Evolutionary conservation across 352 stramenopile genomes (phyloP).

Genomic region (Globisporangium polare): DNA sequence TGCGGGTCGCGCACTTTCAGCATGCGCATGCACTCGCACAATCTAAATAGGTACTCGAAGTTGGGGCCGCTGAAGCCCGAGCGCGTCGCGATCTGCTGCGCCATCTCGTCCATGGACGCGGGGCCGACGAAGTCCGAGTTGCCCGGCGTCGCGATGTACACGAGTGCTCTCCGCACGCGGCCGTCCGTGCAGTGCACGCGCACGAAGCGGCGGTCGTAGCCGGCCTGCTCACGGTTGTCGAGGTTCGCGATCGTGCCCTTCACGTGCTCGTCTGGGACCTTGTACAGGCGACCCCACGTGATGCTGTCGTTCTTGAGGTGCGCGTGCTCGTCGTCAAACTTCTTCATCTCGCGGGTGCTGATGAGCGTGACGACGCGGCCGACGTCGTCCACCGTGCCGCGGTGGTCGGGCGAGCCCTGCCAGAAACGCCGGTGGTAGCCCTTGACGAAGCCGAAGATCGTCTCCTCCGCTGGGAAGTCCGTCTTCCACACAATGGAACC

Average conservation of each 20-base stretch:
- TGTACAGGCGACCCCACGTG: slow-evolving; percentile 88
- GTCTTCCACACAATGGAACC: slow-evolving; percentile 22
- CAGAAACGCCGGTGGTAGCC: slow-evolving; percentile 88
- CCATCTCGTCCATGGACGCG: slow-evolving; percentile 66
- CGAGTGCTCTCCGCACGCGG: slow-evolving; percentile 55
- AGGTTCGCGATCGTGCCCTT: slow-evolving; percentile 69
- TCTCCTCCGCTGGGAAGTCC: slow-evolving; percentile 28
- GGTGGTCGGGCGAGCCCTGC: slow-evolving; percentile 87
- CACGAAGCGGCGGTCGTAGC: slow-evolving; percentile 77
- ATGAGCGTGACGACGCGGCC: slow-evolving; percentile 88
- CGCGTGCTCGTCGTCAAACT: slow-evolving; percentile 67
- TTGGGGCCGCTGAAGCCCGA: slow-evolving; percentile 76
- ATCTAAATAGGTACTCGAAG: slow-evolving; percentile 82
- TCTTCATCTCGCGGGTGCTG: slow-evolving; percentile 68
- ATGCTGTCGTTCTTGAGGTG: slow-evolving; percentile 57
- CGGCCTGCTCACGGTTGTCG: slow-evolving; percentile 78
- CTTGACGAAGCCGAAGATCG: slow-evolving; percentile 54
- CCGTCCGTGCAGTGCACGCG: slow-evolving; percentile 78
- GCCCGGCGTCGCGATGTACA: slow-evolving; percentile 82
- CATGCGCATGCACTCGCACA: slow-evolving; percentile 78
- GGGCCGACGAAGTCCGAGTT: slow-evolving; percentile 86
- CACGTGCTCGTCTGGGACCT: slow-evolving; percentile 75
- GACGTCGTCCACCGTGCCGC: slow-evolving; percentile 66
- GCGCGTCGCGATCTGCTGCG: slow-evolving; percentile 68
- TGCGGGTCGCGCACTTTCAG: slow-evolving; percentile 76